A percentile compares a stretch with the other conserved stretches of the same genome.
These are phyloP conservation scores for Serendipita sp. DNA, from an alignment of 1,284 basidiomycete genomes.

Conservation along the genomic window DNA sequence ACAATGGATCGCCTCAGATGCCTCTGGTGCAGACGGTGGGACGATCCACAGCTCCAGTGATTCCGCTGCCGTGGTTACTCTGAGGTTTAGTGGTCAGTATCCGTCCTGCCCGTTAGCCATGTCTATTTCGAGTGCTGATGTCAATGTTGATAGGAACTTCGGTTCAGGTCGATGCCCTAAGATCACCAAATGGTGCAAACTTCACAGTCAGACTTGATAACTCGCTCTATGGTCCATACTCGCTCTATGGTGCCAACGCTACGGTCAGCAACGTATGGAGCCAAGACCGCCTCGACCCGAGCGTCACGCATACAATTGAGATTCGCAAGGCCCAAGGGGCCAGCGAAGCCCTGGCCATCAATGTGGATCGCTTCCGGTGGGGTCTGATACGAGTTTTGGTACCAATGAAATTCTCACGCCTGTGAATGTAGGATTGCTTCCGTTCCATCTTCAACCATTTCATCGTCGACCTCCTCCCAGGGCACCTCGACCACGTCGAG, in stretches of 20 bases:
- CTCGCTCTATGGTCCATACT: not conserved
- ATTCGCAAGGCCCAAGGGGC: not conserved
- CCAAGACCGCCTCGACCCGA: not conserved
- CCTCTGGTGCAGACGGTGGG: not conserved
- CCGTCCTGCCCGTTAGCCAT: not conserved
- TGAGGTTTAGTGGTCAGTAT: not conserved
- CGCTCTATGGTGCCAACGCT: not conserved
- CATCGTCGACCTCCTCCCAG: not conserved
- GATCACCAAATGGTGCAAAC: not conserved
- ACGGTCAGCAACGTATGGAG: constrained; percentile 3
- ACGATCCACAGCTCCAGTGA: not conserved
- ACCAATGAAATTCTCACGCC: not conserved
- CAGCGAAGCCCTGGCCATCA: not conserved
- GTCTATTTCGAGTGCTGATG: not conserved
- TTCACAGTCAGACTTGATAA: constrained; percentile 1
- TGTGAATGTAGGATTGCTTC: not conserved
- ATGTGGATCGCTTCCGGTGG: not conserved
- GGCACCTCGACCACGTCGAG: not conserved
- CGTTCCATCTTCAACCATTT: not conserved
- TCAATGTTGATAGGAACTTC: not conserved
- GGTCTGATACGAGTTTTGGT: not conserved
- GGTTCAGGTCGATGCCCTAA: not conserved
- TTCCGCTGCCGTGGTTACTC: not conserved
- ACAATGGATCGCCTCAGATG: not conserved
- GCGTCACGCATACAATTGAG: not conserved